These are phyloP conservation scores for Trametes hirsuta DNA, from an alignment of 1,284 basidiomycete genomes.

Conservation along the genomic window DNA sequence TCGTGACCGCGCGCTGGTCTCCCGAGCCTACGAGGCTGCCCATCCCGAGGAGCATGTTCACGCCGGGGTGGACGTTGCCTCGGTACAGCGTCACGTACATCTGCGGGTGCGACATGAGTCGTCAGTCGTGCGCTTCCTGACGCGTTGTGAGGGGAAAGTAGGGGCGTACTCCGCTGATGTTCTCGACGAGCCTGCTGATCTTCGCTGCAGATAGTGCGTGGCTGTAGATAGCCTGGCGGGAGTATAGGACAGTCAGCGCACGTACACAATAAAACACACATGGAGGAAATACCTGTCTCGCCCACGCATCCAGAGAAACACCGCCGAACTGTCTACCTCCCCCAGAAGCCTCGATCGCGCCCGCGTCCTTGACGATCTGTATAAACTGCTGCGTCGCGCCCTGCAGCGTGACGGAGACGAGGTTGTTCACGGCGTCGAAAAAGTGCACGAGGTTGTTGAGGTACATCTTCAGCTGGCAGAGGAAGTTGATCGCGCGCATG, in stretches of 20 bases:
- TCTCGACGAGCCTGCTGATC: constrained; percentile 10
- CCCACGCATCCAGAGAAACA: constrained; percentile 7
- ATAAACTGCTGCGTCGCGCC: constrained; percentile 9
- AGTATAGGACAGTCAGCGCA: too few species aligned
- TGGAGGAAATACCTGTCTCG: not conserved
- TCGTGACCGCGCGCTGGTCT: not conserved
- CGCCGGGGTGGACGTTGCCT: constrained; percentile 13
- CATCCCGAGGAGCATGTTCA: constrained; percentile 17
- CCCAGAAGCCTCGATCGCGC: not conserved
- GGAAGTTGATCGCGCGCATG: constrained; percentile 6
- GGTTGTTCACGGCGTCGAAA: constrained; percentile 10
- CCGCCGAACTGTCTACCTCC: not conserved
- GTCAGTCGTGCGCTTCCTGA: not conserved
- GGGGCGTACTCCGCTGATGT: constrained; percentile 9
- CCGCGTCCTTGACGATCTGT: constrained; percentile 1
- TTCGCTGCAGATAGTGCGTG: constrained; percentile 10
- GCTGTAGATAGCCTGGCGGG: constrained; percentile 9
- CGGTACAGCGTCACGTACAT: constrained; percentile 18
- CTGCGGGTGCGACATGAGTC: not conserved
- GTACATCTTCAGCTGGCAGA: constrained; percentile 14
- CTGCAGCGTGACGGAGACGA: constrained; percentile 8
- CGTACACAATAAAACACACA: not conserved
- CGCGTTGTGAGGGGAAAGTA: too few species aligned
- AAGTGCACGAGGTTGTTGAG: constrained; percentile 16
- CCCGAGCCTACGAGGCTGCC: constrained; percentile 9